Evolutionary conservation across 2,329 filamentous ascomycete species (phyloP).

Genomic region (Ophiostoma sp.): DNA sequence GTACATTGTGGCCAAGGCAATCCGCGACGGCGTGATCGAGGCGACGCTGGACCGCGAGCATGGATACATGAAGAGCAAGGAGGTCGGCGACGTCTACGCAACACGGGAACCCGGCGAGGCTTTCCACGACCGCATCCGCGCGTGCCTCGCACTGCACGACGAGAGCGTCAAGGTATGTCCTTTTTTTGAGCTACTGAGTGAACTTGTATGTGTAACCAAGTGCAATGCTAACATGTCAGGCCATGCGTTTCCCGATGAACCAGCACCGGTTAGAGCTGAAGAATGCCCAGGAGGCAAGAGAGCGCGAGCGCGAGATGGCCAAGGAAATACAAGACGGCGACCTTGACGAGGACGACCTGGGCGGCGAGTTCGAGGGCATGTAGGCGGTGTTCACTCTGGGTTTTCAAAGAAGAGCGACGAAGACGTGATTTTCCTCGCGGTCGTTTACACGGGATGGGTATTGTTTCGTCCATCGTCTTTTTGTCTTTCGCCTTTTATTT

Average conservation of each 20-base stretch:
- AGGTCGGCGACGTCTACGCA: slow-evolving; percentile 90
- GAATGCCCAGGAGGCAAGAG: slow-evolving; percentile 96
- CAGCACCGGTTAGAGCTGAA: slow-evolving; percentile 95
- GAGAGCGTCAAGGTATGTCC: slow-evolving; percentile 83
- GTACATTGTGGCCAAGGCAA: slow-evolving; percentile 98
- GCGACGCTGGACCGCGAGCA: slow-evolving; percentile 88
- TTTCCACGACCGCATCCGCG: slow-evolving; percentile 93
- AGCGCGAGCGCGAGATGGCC: slow-evolving; percentile 91
- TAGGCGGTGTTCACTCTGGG: slow-evolving; percentile 41
- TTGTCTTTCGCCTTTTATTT: not conserved
- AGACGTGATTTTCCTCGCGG: too few species aligned
- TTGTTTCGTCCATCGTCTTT: not conserved
- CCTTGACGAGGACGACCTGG: slow-evolving; percentile 91
- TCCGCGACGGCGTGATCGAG: slow-evolving; percentile 94
- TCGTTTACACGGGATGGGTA: too few species aligned
- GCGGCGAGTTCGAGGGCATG: slow-evolving; percentile 93
- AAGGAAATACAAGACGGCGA: slow-evolving; percentile 99
- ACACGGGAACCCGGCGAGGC: slow-evolving; percentile 93
- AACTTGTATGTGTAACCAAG: too few species aligned
- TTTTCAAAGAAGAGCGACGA: too few species aligned
- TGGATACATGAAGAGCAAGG: slow-evolving; percentile 98
- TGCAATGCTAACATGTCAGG: slow-evolving; percentile 32
- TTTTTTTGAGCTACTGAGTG: too few species aligned
- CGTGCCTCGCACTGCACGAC: slow-evolving; percentile 86
- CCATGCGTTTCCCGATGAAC: slow-evolving; percentile 99